These are phyloP conservation scores for Fusarium bulbicola DNA, from an alignment of 2,329 filamentous ascomycete species.

Conservation along the genomic window DNA sequence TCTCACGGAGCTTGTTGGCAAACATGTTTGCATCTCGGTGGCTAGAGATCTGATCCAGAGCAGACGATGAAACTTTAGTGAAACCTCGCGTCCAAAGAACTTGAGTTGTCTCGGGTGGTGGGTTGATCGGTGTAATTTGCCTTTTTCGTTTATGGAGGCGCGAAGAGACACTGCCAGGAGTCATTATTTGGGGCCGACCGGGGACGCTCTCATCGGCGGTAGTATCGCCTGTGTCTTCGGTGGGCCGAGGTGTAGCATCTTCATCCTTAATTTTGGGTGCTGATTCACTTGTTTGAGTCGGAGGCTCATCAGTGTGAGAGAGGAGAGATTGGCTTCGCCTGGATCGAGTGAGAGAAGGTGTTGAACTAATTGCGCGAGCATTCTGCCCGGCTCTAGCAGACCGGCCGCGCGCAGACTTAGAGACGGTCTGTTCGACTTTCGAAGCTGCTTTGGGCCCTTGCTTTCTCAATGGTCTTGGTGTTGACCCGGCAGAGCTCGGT, in stretches of 20 bases:
- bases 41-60: slow-evolving; percentile 79
- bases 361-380: slow-evolving; percentile 47
- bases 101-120: slow-evolving; percentile 67
- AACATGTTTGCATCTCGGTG: slow-evolving; percentile 85
- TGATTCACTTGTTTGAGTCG: slow-evolving; percentile 52
- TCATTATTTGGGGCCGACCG: slow-evolving; percentile 50
- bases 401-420: slow-evolving; percentile 45
- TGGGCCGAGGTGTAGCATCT: slow-evolving; percentile 61
- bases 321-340: slow-evolving; percentile 57
- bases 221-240: slow-evolving; percentile 65
- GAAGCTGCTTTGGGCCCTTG: slow-evolving; percentile 44
- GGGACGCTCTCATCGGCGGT: slow-evolving; percentile 63
- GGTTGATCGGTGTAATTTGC: slow-evolving; percentile 58
- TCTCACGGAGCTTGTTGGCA: slow-evolving; percentile 76
- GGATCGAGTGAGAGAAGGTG: slow-evolving; percentile 47
- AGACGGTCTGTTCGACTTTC: slow-evolving; percentile 35
- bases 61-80: slow-evolving; percentile 75
- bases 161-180: slow-evolving; percentile 51
- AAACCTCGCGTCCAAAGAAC: slow-evolving; percentile 82
- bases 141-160: slow-evolving; percentile 65
- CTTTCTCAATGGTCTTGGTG: slow-evolving; percentile 46
- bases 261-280: slow-evolving; percentile 66
- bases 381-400: slow-evolving; percentile 50
- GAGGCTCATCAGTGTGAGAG: slow-evolving; percentile 59
- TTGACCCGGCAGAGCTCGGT: slow-evolving; percentile 45